Evolutionary conservation across 257 asterid species (phyloP), one percentile per base, ranked within the genome.

Genomic region (Plantago major): DNA sequence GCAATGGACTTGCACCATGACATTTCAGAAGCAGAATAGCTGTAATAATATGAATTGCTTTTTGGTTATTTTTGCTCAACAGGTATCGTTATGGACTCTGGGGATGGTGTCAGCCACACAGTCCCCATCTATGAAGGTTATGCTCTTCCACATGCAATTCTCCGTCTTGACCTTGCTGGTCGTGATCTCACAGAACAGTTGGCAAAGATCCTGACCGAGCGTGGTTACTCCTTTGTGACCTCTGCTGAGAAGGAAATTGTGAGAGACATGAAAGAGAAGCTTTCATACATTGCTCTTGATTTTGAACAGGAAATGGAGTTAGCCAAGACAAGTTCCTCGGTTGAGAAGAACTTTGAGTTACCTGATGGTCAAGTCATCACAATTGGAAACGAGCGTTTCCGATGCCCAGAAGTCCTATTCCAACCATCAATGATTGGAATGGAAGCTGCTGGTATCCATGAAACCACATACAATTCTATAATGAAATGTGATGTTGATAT

Each of bases 391-490:
- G 78, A 73, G 78, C 68, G 78, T 37, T 73, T 73, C 71, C 43
- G 78, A 16, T 73, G 78, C 73, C 78, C 78, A 5, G 78, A 73
- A 57, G 78, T 73, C 30, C 78, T 73, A 51, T 73, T 73, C 78
- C 78, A 73, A 63, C 78, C 78, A 11, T 67, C 78, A 5, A 73
- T 73, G 78, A 73, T 73, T 5, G 77, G 77, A 18, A 72, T 72
- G 77, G 77, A 67, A 58, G 65, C 77, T 55, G 77, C 77, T 42
- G 73, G 77, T n/a, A 63, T 67, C 38, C 77, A 72, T 3, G 77
- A 72, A 58, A 72, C 77, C 6, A 72, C 77, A 6, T 67, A 67
- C 51, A 72, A 72, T 44, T 72, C 77, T 4, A 72, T 72, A n/a
- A 72, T 72, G 77, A 72, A 72, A 58, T 72, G 77, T 56, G 77